These are phyloP conservation scores for Boletus coccyginus DNA, from an alignment of 768 basidiomycete genomes.

Conservation along the genomic window DNA sequence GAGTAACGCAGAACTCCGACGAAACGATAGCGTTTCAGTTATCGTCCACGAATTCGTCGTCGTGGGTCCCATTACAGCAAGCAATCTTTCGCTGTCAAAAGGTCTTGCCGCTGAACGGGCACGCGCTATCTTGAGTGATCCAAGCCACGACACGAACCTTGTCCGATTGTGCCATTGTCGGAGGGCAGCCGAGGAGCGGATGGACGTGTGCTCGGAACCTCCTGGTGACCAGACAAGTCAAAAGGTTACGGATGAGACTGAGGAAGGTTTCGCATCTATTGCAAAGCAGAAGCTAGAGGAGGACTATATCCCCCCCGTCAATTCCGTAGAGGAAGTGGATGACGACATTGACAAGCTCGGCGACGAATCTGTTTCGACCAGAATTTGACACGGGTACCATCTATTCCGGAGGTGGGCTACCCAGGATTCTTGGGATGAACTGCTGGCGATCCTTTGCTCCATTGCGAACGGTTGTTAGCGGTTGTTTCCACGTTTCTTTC, in stretches of 20 bases:
- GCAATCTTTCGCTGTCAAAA: slow-evolving; percentile 60
- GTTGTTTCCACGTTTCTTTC: slow-evolving; percentile 29
- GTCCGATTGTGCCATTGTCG: slow-evolving; percentile 42
- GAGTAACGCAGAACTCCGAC: slow-evolving; percentile 42
- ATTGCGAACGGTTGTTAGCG: slow-evolving; percentile 30
- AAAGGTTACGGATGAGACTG: slow-evolving; percentile 42
- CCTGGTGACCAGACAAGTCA: slow-evolving; percentile 19
- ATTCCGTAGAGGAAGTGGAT: slow-evolving; percentile 16
- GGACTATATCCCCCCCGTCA: slow-evolving; percentile 14
- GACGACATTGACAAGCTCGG: slow-evolving; percentile 6
- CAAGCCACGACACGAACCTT: slow-evolving; percentile 44
- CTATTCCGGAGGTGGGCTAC: slow-evolving; percentile 4
- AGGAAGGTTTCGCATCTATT: slow-evolving; percentile 47
- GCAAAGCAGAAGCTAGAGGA: slow-evolving; percentile 35
- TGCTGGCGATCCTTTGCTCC: slow-evolving; percentile 32
- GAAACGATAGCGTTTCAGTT: slow-evolving; percentile 53
- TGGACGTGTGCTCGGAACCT: slow-evolving; percentile 14
- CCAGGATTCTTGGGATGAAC: slow-evolving; percentile 30
- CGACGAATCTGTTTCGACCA: slow-evolving; percentile 12
- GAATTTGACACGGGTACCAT: slow-evolving; percentile 5
- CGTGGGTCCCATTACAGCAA: slow-evolving; percentile 58
- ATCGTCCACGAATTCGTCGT: slow-evolving; percentile 56
- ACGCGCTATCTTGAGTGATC: slow-evolving; percentile 48
- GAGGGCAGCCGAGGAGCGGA: slow-evolving; percentile 14
- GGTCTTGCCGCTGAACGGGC: slow-evolving; percentile 67